Percentiles rank a stretch among this genome's conserved stretches.
These are phyloP conservation scores for Cladorrhinum samala DNA, from an alignment of 495 filamentous ascomycete genomes.

Conservation along the genomic window DNA sequence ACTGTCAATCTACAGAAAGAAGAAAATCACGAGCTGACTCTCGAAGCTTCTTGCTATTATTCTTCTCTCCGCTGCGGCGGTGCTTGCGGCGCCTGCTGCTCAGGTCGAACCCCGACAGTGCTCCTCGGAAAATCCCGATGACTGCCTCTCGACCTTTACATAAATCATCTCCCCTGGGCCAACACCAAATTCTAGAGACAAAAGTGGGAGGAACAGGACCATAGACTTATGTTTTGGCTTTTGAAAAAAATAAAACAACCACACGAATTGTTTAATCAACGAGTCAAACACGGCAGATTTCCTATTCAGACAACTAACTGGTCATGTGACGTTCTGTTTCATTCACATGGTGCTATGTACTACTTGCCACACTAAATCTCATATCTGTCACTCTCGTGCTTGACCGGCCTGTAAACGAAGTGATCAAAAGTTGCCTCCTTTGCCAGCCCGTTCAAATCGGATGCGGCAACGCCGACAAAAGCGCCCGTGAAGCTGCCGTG, in stretches of 20 bases:
- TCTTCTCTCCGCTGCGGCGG: neutral
- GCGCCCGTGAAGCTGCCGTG: slow-evolving; percentile 54
- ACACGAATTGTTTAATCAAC: too few species aligned
- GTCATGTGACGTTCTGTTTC: too few species aligned
- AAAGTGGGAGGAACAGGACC: too few species aligned
- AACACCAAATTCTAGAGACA: too few species aligned
- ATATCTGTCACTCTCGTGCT: slow-evolving; percentile 44
- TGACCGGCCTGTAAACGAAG: slow-evolving; percentile 43
- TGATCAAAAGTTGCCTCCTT: slow-evolving; percentile 44
- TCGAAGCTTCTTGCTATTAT: neutral
- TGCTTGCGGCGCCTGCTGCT: neutral
- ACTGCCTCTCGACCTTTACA: neutral
- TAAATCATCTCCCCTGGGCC: neutral
- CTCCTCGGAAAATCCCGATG: neutral
- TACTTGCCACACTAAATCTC: too few species aligned
- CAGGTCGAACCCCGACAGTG: neutral
- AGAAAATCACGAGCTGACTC: neutral
- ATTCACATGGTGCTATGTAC: too few species aligned
- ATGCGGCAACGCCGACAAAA: slow-evolving; percentile 50
- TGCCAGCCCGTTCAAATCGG: slow-evolving; percentile 47
- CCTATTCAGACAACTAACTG: too few species aligned
- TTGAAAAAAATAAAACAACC: too few species aligned
- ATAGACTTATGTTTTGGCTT: too few species aligned
- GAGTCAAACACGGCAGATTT: too few species aligned
- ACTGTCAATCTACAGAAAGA: neutral